Evolutionary conservation across 106 monocot species (phyloP).

Genomic region (Vanilla planifolia): DNA sequence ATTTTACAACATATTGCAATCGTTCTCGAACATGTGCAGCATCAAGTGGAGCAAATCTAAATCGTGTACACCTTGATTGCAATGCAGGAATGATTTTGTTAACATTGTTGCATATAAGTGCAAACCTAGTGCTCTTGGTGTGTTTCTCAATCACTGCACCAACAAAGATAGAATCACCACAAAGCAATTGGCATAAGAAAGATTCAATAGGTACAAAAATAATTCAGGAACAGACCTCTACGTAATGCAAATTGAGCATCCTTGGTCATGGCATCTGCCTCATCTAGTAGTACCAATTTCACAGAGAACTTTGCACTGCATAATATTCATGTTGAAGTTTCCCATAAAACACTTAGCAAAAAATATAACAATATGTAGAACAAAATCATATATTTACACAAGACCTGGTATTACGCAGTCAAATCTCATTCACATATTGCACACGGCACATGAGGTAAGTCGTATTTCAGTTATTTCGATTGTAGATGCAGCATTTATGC

Average conservation of each 20-base stretch:
- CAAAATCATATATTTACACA: too few species aligned
- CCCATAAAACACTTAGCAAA: background rate
- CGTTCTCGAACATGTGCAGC: slow-evolving; percentile 68
- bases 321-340: background rate
- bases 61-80: slow-evolving; percentile 95
- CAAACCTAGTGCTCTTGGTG: slow-evolving; percentile 94
- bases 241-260: slow-evolving; percentile 98
- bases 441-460: too few species aligned
- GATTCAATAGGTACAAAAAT: slow-evolving; percentile 3
- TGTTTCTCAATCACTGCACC: slow-evolving; percentile 88
- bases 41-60: slow-evolving; percentile 98
- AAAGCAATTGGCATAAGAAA: slow-evolving; percentile 7
- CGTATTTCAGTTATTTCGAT: too few species aligned
- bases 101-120: slow-evolving; percentile 95
- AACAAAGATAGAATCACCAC: slow-evolving; percentile 5
- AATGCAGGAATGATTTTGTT: slow-evolving; percentile 99
- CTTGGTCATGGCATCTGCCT: slow-evolving; percentile 99
- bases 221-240: slow-evolving; percentile 50
- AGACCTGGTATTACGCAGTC: too few species aligned
- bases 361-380: background rate
- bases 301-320: slow-evolving; percentile 64
- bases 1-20: slow-evolving; percentile 68
- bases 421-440: too few species aligned
- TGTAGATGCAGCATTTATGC: too few species aligned
- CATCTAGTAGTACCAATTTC: slow-evolving; percentile 92